These are phyloP conservation scores for Trypanosomatidae sp. DNA, from an alignment of 208 protist species.

Conservation along the genomic window DNA sequence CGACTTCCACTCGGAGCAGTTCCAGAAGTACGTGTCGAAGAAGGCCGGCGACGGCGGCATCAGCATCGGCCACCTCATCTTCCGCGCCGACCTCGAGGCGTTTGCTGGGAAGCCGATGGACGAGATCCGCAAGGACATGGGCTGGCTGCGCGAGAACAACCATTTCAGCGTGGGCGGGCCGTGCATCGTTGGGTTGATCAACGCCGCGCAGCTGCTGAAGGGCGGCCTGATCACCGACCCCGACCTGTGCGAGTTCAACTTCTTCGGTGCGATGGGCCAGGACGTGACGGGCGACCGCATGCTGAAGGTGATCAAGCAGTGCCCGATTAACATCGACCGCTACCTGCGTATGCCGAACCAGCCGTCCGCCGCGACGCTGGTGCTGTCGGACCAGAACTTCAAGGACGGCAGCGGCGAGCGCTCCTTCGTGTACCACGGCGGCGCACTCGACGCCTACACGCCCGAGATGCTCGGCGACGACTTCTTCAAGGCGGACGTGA, in stretches of 20 bases:
- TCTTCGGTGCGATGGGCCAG: slow-evolving; percentile 31
- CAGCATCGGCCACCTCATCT: slow-evolving; percentile 36
- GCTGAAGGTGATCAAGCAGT: slow-evolving; percentile 20
- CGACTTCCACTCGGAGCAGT: too few species aligned
- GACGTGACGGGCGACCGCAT: slow-evolving; percentile 27
- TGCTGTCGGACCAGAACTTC: slow-evolving; percentile 33
- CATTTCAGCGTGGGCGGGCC: slow-evolving; percentile 33
- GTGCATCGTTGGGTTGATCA: slow-evolving; percentile 33
- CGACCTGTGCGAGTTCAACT: slow-evolving; percentile 26
- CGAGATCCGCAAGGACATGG: slow-evolving; percentile 28
- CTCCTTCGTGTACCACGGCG: slow-evolving; percentile 31
- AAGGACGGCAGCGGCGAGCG: slow-evolving; percentile 36
- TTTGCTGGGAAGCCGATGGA: slow-evolving; percentile 30
- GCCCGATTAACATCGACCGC: slow-evolving; percentile 15
- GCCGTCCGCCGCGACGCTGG: slow-evolving; percentile 26
- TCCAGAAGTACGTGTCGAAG: slow-evolving; percentile 29
- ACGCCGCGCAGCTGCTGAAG: slow-evolving; percentile 36
- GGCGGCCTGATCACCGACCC: slow-evolving; percentile 10
- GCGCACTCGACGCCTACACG: slow-evolving; percentile 15
- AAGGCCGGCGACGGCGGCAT: slow-evolving; percentile 26
- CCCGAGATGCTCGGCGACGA: slow-evolving; percentile 25
- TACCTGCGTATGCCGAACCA: slow-evolving; percentile 11
- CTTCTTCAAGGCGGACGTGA: slow-evolving; percentile 37
- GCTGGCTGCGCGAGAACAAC: slow-evolving; percentile 33
- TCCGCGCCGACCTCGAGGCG: slow-evolving; percentile 20